Percentiles rank a stretch among this genome's conserved stretches.
Evolutionary conservation across 805 yeast species (phyloP).

Genomic region (Cyberlindnera nakhonratchasimensis): DNA sequence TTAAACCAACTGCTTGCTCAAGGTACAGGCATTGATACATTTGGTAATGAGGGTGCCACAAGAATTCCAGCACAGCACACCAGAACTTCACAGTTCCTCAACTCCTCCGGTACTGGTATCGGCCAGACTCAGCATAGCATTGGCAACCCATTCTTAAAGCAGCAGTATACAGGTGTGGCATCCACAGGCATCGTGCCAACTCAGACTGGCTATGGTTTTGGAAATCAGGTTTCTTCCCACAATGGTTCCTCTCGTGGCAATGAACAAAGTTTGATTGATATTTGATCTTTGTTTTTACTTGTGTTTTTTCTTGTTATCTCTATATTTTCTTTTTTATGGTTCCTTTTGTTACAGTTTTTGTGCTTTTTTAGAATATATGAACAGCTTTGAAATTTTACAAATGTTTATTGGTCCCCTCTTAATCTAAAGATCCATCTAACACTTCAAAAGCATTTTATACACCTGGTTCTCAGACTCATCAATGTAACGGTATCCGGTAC

Average conservation of each 20-base stretch:
- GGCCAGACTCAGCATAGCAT: slow-evolving; percentile 29
- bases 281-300: slow-evolving; percentile 10
- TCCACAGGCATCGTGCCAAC: slow-evolving; percentile 69
- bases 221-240: slow-evolving; percentile 51
- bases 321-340: neutral
- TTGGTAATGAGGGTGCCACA: slow-evolving; percentile 79
- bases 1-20: slow-evolving; percentile 74
- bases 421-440: slow-evolving; percentile 4
- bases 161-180: slow-evolving; percentile 73
- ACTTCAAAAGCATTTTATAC: slow-evolving; percentile 71
- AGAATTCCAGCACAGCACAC: slow-evolving; percentile 95
- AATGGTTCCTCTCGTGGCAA: slow-evolving; percentile 17
- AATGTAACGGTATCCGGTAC: slow-evolving; percentile 68
- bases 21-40: slow-evolving; percentile 92
- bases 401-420: neutral
- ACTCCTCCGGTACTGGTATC: slow-evolving; percentile 82
- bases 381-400: neutral
- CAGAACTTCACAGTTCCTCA: slow-evolving; percentile 71
- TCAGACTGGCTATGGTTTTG: slow-evolving; percentile 93
- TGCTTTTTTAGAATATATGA: neutral
- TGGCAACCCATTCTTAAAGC: slow-evolving; percentile 44
- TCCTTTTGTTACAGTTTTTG: neutral
- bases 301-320: neutral
- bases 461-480: slow-evolving; percentile 87
- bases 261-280: slow-evolving; percentile 30